Evolutionary conservation across 1,139 yeast genomes (phyloP).

Genomic region (Eremothecium coryli): DNA sequence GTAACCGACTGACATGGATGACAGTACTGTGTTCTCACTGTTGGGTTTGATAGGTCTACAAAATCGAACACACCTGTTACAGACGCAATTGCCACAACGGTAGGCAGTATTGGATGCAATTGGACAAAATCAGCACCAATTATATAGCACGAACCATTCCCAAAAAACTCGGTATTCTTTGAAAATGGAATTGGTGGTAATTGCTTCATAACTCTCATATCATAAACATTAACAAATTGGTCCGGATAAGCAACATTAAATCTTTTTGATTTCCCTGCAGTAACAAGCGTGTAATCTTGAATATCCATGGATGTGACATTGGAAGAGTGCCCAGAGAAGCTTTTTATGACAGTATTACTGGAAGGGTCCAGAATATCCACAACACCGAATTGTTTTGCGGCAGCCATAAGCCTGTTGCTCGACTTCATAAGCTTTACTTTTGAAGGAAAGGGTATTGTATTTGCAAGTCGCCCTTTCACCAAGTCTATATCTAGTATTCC

Average conservation of each 20-base stretch:
- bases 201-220: constrained; percentile 63
- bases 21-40: constrained; percentile 48
- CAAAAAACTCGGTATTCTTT: constrained; percentile 13
- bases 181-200: constrained; percentile 71
- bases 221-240: constrained; percentile 77
- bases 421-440: constrained; percentile 35
- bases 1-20: constrained; percentile 47
- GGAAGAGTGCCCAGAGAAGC: constrained; percentile 67
- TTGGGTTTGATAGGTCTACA: constrained; percentile 72
- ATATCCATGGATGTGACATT: constrained; percentile 70
- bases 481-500: constrained; percentile 53
- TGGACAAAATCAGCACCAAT: constrained; percentile 82
- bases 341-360: constrained; percentile 44
- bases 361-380: constrained; percentile 72
- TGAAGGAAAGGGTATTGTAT: constrained; percentile 35
- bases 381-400: constrained; percentile 62
- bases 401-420: constrained; percentile 41
- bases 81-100: constrained; percentile 67
- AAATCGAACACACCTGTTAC: constrained; percentile 75
- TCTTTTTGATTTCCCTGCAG: constrained; percentile 72
- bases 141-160: constrained; percentile 33
- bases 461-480: constrained; percentile 35
- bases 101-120: constrained; percentile 80
- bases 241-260: constrained; percentile 49
- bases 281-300: constrained; percentile 64